These are phyloP conservation scores for Metschnikowia noctiluminum DNA, from an alignment of 805 yeast species.

Conservation along the genomic window DNA sequence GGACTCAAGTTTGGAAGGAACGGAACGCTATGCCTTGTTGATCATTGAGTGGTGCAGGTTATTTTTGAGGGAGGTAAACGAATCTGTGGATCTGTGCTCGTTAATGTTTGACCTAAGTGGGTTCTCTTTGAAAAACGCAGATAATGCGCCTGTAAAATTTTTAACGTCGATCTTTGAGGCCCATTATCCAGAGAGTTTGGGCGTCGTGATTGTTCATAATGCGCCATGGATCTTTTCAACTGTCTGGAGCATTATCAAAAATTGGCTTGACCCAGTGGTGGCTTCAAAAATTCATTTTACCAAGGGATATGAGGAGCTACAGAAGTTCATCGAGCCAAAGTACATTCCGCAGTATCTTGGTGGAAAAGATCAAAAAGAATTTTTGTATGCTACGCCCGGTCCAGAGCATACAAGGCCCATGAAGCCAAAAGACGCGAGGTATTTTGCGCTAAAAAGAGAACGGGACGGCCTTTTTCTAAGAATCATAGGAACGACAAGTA, in stretches of 20 bases:
- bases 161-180: conserved; percentile 89
- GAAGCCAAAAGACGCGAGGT: conserved; percentile 34
- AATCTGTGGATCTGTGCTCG: conserved; percentile 76
- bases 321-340: conserved; percentile 53
- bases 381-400: conserved; percentile 60
- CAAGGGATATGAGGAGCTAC: conserved; percentile 62
- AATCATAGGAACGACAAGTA: conserved; percentile 62
- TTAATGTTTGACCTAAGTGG: conserved; percentile 84
- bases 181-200: conserved; percentile 92
- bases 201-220: conserved; percentile 77
- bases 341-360: conserved; percentile 72
- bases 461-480: conserved; percentile 52
- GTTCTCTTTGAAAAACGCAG: conserved; percentile 89
- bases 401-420: conserved; percentile 44
- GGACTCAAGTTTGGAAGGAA: conserved; percentile 56
- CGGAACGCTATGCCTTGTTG: conserved; percentile 70
- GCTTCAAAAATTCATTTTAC: conserved; percentile 88
- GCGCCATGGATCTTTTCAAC: conserved; percentile 98
- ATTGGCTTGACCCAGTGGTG: conserved; percentile 96
- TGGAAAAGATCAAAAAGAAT: conserved; percentile 61
- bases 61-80: conserved; percentile 51
- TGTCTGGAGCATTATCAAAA: conserved; percentile 88
- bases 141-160: conserved; percentile 85
- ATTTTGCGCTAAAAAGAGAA: conserved; percentile 43
- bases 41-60: conserved; percentile 66